These are phyloP conservation scores for Chaetomiaceae sp. DNA, from an alignment of 2,329 filamentous ascomycete species.

Conservation along the genomic window DNA sequence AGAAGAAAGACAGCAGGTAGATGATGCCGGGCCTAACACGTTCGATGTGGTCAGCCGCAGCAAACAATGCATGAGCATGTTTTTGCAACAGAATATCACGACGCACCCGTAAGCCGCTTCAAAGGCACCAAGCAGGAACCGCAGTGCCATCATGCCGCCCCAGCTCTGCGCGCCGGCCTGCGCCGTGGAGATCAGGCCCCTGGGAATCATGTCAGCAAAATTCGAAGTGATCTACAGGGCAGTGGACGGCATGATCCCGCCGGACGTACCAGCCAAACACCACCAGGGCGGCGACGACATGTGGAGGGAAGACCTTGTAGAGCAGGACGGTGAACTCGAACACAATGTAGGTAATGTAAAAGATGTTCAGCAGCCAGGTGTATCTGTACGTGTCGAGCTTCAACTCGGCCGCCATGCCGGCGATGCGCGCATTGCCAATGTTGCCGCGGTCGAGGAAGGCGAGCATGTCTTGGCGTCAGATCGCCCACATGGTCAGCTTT, in stretches of 20 bases:
- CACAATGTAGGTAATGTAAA: conserved; percentile 36
- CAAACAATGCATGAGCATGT: too few relatives aligned
- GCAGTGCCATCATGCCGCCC: neutral
- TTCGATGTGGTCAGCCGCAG: conserved; percentile 35
- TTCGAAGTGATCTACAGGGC: too few relatives aligned
- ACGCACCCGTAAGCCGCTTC: conserved; percentile 2
- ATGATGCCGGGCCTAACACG: conserved; percentile 36
- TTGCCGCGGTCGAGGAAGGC: conserved; percentile 36
- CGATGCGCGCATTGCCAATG: conserved; percentile 35
- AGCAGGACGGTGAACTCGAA: neutral
- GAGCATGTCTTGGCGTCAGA: conserved; percentile 20
- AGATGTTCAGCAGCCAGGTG: conserved; percentile 40
- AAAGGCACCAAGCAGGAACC: neutral
- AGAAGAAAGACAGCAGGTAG: conserved; percentile 42
- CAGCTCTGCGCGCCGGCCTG: neutral
- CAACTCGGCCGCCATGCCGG: conserved; percentile 33
- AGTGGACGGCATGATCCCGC: neutral
- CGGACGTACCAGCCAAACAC: neutral
- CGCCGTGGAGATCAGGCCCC: neutral
- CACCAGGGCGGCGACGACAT: neutral
- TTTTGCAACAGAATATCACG: neutral
- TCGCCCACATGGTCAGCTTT: too few relatives aligned
- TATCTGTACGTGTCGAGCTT: conserved; percentile 34
- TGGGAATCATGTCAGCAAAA: neutral
- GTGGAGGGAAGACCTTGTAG: neutral